These are phyloP conservation scores for Melampsora americana DNA, from an alignment of 1,284 basidiomycete species.

Conservation along the genomic window DNA sequence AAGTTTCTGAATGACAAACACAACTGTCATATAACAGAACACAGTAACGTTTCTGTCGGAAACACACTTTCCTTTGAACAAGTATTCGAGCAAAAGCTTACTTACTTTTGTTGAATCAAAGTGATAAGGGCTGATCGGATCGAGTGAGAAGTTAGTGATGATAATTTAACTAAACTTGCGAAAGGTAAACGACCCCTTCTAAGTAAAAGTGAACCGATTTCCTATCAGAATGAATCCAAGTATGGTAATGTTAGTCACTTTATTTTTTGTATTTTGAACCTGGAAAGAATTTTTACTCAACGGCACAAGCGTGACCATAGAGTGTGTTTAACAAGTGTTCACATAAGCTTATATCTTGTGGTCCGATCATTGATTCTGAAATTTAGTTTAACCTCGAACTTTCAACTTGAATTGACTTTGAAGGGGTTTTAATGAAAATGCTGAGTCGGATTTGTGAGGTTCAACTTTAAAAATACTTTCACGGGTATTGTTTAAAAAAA, in stretches of 20 bases:
- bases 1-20: slow-evolving; percentile 39
- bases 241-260: background rate
- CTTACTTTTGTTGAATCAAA: slow-evolving; percentile 39
- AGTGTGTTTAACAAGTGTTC: slow-evolving; percentile 29
- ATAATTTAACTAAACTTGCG: slow-evolving; percentile 18
- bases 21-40: slow-evolving; percentile 14
- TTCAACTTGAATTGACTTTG: too few relatives aligned
- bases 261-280: background rate
- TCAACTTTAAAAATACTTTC: too few relatives aligned
- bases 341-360: slow-evolving; percentile 34
- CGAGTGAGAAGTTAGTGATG: slow-evolving; percentile 27
- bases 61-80: background rate
- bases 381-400: too few relatives aligned
- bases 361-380: slow-evolving; percentile 4
- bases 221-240: background rate
- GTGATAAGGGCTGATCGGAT: slow-evolving; percentile 25
- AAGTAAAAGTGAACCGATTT: slow-evolving; percentile 32
- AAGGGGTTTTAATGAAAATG: too few relatives aligned
- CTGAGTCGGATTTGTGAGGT: too few relatives aligned
- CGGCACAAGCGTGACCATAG: slow-evolving; percentile 35
- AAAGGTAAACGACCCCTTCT: slow-evolving; percentile 38
- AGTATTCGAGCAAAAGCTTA: too few relatives aligned
- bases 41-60: background rate
- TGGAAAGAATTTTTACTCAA: background rate
- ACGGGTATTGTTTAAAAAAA: too few relatives aligned